Evolutionary conservation across 2,329 filamentous ascomycete species (phyloP).

Genomic region (Blastomyces percursus): DNA sequence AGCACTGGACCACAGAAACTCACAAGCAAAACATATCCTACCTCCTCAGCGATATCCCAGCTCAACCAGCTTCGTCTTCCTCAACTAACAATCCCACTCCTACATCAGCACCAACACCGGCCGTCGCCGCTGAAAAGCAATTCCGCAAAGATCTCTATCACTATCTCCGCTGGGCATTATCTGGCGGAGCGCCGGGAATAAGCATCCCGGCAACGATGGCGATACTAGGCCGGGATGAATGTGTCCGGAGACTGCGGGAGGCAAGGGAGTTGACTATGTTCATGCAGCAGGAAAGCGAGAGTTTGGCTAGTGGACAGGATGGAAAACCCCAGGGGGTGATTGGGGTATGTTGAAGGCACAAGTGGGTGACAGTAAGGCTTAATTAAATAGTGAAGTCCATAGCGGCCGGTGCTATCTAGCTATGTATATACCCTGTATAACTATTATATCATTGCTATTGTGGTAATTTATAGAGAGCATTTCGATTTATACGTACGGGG

Average conservation of each 20-base stretch:
- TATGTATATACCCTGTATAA: neutral
- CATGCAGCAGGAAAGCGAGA: constrained; percentile 14
- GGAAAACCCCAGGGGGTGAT: constrained; percentile 8
- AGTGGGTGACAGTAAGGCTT: neutral
- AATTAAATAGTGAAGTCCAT: neutral
- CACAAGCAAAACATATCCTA: constrained; percentile 31
- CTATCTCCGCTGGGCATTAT: constrained; percentile 48
- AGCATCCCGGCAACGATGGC: constrained; percentile 44
- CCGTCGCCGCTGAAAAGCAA: constrained; percentile 23
- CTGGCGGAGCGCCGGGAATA: constrained; percentile 44
- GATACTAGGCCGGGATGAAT: constrained; percentile 45
- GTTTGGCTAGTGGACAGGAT: neutral
- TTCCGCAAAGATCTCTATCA: constrained; percentile 41
- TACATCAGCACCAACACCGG: constrained; percentile 13
- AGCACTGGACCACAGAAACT: constrained; percentile 31
- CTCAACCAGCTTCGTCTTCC: neutral
- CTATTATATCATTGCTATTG: neutral
- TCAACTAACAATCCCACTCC: neutral
- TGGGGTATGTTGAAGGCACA: neutral
- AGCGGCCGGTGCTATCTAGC: neutral
- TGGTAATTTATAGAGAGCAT: neutral
- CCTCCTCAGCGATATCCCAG: neutral
- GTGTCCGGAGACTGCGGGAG: constrained; percentile 35
- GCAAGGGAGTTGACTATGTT: constrained; percentile 26
- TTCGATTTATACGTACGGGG: neutral